phyloP scores from a whole-genome alignment of 2,329 filamentous ascomycete genomes.

The Cladosporium velox region DNA sequence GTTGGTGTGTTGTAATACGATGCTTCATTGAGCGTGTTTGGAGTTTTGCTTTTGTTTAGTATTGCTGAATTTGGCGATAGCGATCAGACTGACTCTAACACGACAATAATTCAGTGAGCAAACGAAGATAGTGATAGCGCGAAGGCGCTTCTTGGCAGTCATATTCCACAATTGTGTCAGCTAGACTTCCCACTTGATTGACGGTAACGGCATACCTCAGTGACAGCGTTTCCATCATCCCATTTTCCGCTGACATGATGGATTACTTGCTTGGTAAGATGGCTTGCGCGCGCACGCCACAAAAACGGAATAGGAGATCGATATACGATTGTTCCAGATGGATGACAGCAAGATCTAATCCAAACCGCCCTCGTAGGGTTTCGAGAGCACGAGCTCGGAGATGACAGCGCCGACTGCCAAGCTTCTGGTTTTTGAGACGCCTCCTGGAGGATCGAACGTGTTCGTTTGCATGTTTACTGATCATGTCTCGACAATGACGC shows the following conservation, averaged over 20 bases:
- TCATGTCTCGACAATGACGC: background rate
- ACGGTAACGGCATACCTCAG: background rate
- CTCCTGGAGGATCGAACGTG: background rate
- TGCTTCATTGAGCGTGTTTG: background rate
- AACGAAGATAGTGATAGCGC: background rate
- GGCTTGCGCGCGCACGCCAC: background rate
- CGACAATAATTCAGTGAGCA: background rate
- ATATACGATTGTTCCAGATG: background rate
- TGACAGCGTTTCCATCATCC: no score
- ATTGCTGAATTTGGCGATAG: background rate
- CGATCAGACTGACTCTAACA: background rate
- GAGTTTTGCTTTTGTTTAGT: background rate
- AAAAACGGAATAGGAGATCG: background rate
- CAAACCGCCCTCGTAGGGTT: background rate
- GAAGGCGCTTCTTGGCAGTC: background rate
- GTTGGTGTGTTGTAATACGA: background rate
- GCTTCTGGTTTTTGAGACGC: background rate
- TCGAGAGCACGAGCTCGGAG: background rate
- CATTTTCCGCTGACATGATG: no score
- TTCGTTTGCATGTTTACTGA: background rate
- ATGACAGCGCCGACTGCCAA: background rate
- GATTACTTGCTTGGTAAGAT: background rate
- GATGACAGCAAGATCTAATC: background rate
- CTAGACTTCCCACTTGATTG: background rate
- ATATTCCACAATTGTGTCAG: background rate